Base-by-base conservation (phyloP, 805 yeast species). In the Teunomyces tritomae region DNA sequence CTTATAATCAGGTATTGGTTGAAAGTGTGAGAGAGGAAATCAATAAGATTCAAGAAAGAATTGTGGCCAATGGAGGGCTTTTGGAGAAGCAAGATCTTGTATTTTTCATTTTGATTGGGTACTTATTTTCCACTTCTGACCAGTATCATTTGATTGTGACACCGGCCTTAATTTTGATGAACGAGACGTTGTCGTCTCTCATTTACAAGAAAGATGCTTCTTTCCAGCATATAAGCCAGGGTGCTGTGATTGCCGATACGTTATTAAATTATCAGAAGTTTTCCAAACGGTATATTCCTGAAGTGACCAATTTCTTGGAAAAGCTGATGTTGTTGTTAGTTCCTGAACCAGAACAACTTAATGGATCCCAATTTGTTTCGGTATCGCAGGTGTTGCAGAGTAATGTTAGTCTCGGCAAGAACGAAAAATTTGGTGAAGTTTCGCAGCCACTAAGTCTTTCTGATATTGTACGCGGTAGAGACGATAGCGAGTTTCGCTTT, bases 61-160 rank as follows among this genome's bases (percentile, higher is more conserved):
- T 86, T 26, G 54, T 59, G 7, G 60, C 54, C 3, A 56, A 35
- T 36, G 14, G n/a, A 17, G 49, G 47, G 27, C 16, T 44, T 8
- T 45, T 60, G 14, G 29, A 29, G 30, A 55, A 56, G 46, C 50
- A 62, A 47, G 96, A 90, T 60, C 66, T 89, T 49, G 66, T 88
- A 5, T 79, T 86, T 50, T 87, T 85, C 58, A 74, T 83, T 0
- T 57, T 89, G 4, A 74, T 91, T 48, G 97, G 97, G 5, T 73
- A 77, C 46, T 62, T 90, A 4, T 94, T 87, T 61, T 91, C 99
- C 0, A 89, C 97, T 0, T 94, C 99, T 0, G 99, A 94, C 72
- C 91, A 89, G 62, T 92, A 87, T 67, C 99, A 94, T 72, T 74
- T 90, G 49, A 86, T 94, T 8, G 91, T 84, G 4, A 91, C 97